A percentile compares a stretch with the other conserved stretches of the same genome.
phyloP scores from a whole-genome alignment of 148 eudicot species.

The Polygonum aviculare region DNA sequence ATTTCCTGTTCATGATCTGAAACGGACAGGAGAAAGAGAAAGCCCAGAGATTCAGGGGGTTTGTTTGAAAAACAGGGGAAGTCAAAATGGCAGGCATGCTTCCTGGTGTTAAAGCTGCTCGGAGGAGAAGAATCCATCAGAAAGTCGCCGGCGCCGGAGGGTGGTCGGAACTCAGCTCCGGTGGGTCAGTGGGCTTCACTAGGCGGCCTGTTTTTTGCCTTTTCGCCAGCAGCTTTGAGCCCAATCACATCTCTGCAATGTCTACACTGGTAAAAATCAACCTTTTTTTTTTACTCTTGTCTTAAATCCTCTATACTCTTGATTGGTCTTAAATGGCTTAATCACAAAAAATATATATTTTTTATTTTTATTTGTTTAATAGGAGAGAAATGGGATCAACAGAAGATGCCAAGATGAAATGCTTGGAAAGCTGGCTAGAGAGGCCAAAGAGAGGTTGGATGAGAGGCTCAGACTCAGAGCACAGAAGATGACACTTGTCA shows the following conservation, averaged over 20 bases:
- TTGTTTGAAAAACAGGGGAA: neutral
- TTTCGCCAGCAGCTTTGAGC: slow-evolving; percentile 24
- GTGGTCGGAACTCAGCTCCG: too few species aligned
- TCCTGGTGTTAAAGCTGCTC: slow-evolving; percentile 56
- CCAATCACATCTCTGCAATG: slow-evolving; percentile 14
- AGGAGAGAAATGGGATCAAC: slow-evolving; percentile 18
- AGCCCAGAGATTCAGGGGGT: neutral
- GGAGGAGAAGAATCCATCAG: slow-evolving; percentile 39
- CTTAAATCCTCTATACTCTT: neutral
- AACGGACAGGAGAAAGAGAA: neutral
- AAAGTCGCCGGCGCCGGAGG: slow-evolving; percentile 10
- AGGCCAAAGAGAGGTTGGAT: slow-evolving; percentile 52
- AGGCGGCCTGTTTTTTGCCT: slow-evolving; percentile 30
- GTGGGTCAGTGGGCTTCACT: slow-evolving; percentile 10
- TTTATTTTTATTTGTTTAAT: neutral
- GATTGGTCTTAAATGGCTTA: neutral
- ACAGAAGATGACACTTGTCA: slow-evolving; percentile 18
- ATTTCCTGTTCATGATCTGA: neutral
- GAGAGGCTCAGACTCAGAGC: slow-evolving; percentile 42
- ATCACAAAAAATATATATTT: neutral
- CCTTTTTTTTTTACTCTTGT: neutral
- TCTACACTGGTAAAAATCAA: neutral
- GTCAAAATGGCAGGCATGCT: slow-evolving; percentile 40
- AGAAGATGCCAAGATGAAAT: slow-evolving; percentile 20
- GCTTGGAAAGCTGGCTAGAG: slow-evolving; percentile 40